phyloP scores from a whole-genome alignment of 2,329 filamentous ascomycete species.

The Aspergillus sp. region DNA sequence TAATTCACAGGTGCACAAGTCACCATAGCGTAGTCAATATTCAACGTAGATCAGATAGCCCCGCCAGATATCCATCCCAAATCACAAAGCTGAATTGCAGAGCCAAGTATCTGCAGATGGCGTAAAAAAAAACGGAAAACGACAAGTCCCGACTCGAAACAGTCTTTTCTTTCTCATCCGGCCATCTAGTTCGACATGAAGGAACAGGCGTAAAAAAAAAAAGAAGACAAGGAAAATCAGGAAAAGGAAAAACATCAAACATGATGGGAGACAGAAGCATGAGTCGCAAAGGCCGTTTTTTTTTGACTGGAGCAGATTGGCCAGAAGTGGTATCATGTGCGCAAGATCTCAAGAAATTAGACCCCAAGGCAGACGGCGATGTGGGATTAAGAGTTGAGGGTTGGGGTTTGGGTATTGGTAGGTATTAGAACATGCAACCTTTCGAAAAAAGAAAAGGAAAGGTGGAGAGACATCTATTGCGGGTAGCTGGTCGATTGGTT shows the following conservation, averaged over 20 bases:
- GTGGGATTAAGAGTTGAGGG: constrained; percentile 23
- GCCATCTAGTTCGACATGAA: constrained; percentile 24
- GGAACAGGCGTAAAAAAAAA: constrained; percentile 5
- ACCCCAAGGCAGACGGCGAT: constrained; percentile 31
- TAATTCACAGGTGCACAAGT: constrained; percentile 16
- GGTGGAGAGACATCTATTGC: constrained; percentile 34
- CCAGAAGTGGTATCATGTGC: constrained; percentile 39
- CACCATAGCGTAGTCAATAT: constrained; percentile 10
- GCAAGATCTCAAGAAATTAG: constrained; percentile 32
- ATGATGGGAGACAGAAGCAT: constrained; percentile 23
- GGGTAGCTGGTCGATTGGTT: constrained; percentile 37
- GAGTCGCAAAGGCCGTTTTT: constrained; percentile 29
- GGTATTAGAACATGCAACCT: constrained; percentile 33
- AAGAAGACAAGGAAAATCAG: background rate
- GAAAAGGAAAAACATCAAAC: constrained; percentile 8
- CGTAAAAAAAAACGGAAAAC: constrained; percentile 12
- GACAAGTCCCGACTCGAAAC: constrained; percentile 15
- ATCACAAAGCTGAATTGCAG: constrained; percentile 16
- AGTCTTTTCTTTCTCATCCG: constrained; percentile 21
- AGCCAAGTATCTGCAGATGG: constrained; percentile 17
- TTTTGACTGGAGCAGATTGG: constrained; percentile 30
- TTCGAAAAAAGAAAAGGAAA: constrained; percentile 10
- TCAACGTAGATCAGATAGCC: constrained; percentile 25
- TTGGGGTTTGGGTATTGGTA: constrained; percentile 33
- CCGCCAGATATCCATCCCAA: constrained; percentile 22